Conservation (phyloP, 129 eudicot genomes). For the Erigeron canadensis region DNA sequence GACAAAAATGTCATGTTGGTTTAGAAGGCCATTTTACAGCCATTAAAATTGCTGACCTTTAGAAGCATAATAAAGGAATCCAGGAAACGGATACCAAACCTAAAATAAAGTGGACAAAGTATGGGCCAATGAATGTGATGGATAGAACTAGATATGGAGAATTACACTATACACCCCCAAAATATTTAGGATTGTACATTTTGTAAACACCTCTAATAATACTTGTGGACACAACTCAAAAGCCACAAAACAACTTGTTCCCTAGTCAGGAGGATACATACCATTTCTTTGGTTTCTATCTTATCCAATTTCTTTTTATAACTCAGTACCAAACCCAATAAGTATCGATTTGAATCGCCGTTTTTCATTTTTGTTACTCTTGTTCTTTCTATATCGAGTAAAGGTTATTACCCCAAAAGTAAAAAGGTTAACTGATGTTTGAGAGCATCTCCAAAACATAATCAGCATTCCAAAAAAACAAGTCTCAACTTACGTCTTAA, state of each 20-base stretch:
- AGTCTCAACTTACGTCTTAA: no score
- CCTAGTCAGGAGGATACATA: no score
- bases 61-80: conserved; percentile 34
- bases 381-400: no score
- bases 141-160: conserved; percentile 6
- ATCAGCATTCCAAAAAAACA: no score
- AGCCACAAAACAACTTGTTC: no score
- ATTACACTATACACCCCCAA: conserved; percentile 22
- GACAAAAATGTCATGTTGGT: conserved; percentile 12
- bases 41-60: conserved; percentile 21
- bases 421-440: no score
- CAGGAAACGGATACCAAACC: conserved; percentile 24
- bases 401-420: no score
- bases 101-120: conserved; percentile 11
- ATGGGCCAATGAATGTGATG: conserved; percentile 27
- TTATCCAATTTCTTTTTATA: neutral
- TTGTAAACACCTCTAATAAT: neutral
- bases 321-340: neutral
- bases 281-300: no score
- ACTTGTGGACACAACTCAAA: conserved; percentile 9
- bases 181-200: neutral
- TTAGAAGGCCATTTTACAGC: conserved; percentile 18
- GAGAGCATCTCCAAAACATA: no score
- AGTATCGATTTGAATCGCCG: no score
- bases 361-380: no score